Evolutionary conservation across 371 early-diverging fungal species (phyloP).

Genomic region (Mortierella sp.): DNA sequence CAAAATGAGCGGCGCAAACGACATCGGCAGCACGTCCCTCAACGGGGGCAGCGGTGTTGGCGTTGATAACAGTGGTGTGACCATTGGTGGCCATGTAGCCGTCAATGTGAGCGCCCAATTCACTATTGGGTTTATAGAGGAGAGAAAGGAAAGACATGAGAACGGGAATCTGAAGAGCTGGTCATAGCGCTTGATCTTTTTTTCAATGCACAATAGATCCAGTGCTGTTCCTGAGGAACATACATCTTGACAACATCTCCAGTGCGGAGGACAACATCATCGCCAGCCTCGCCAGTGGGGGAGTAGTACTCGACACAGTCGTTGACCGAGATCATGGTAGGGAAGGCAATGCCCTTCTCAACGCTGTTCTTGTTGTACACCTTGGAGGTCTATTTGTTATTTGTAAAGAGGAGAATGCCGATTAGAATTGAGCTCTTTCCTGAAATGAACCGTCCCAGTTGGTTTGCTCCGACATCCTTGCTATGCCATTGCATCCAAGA

Average conservation of each 20-base stretch:
- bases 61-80: conserved; percentile 85
- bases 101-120: conserved; percentile 94
- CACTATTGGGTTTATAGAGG: conserved; percentile 59
- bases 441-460: neutral
- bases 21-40: conserved; percentile 78
- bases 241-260: conserved; percentile 93
- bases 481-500: neutral
- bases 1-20: conserved; percentile 84
- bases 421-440: neutral
- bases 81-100: conserved; percentile 92
- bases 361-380: conserved; percentile 77
- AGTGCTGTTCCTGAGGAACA: conserved; percentile 16
- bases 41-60: conserved; percentile 71
- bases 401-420: neutral
- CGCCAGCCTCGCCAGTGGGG: conserved; percentile 73
- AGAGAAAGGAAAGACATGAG: neutral
- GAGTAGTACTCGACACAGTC: conserved; percentile 82
- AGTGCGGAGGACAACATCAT: conserved; percentile 66
- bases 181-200: neutral
- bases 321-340: conserved; percentile 89
- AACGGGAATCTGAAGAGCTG: neutral
- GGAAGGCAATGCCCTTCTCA: conserved; percentile 90
- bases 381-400: conserved; percentile 67
- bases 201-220: neutral
- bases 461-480: neutral